phyloP scores from a whole-genome alignment of 106 monocot species.

The Phalaenopsis equestris region DNA sequence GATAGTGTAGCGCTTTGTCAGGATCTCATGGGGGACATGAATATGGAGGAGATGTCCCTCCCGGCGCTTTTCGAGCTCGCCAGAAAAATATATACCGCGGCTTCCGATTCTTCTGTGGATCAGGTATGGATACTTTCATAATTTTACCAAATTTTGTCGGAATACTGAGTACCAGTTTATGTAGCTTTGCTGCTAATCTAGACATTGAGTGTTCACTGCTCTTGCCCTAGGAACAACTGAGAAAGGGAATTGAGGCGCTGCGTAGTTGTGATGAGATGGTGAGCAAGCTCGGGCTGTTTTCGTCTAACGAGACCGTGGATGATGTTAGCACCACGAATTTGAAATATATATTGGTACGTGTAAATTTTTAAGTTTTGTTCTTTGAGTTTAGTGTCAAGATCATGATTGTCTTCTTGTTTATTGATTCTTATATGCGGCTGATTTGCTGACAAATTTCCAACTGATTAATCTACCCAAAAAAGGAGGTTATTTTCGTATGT shows the following conservation, averaged over 20 bases:
- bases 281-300: slow-evolving; percentile 87
- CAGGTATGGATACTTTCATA: slow-evolving; percentile 31
- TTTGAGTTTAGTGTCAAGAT: background rate
- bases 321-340: slow-evolving; percentile 91
- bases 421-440: background rate
- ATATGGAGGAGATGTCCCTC: slow-evolving; percentile 64
- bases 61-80: slow-evolving; percentile 82
- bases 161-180: background rate
- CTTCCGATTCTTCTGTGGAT: slow-evolving; percentile 51
- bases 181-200: background rate
- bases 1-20: background rate
- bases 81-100: slow-evolving; percentile 45
- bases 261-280: slow-evolving; percentile 74
- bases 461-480: too few relatives aligned
- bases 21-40: background rate
- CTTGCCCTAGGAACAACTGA: slow-evolving; percentile 30
- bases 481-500: too few relatives aligned
- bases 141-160: background rate
- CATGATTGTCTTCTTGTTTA: background rate
- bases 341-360: slow-evolving; percentile 77
- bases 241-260: slow-evolving; percentile 51
- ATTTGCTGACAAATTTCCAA: background rate
- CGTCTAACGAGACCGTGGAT: slow-evolving; percentile 82
- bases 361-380: background rate
- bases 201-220: background rate